Evolutionary conservation across 208 protist species (phyloP), one percentile per base, ranked within the genome.

Genomic region (Leishmania tarentolae): DNA sequence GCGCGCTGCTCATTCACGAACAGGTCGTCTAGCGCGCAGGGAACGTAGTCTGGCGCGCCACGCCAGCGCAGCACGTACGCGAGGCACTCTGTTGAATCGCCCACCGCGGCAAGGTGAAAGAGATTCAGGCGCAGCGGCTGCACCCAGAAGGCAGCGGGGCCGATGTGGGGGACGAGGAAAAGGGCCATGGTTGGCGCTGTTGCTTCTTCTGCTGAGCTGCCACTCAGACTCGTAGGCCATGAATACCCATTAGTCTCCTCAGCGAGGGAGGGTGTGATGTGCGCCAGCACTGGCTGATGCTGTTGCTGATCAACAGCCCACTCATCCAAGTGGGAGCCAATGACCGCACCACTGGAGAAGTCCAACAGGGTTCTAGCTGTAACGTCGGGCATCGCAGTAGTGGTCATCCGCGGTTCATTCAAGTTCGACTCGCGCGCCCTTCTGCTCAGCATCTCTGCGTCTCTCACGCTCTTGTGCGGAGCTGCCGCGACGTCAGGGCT

Each of bases 91-190:
- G 82, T 86, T 8, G 87, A 91, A 79, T 91, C 78, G 52, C 87
- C 87, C 9, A 91, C 61, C 28, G 87, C 87, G 28, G 83, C 80
- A 1, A 85, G 85, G 81, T 91, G 87, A 52, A 91, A 91, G 35
- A 83, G 77, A n/a, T 83, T 88, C 8, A 77, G 68, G 2, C 65
- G 80, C 37, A 82, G 73, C 40, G 82, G 72, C 42, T 44, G 70
- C 40, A 77, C 61, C 75, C 83, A 80, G 65, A 82, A 80, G 56
- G 66, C 83, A 7, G 72, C 47, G 53, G 59, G 28, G 8, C 74
- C 77, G 57, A 53, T 72, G 44, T 77, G 61, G 9, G 72, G 57
- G 78, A 69, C 56, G 65, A 82, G 83, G 31, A 73, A 74, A 17
- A 82, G 78, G 28, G 74, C 80, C 0, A 72, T 66, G 21, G 70